Conservation (phyloP, 1,139 yeast genomes). For the Yamadazyma kanchanaburiensis region DNA sequence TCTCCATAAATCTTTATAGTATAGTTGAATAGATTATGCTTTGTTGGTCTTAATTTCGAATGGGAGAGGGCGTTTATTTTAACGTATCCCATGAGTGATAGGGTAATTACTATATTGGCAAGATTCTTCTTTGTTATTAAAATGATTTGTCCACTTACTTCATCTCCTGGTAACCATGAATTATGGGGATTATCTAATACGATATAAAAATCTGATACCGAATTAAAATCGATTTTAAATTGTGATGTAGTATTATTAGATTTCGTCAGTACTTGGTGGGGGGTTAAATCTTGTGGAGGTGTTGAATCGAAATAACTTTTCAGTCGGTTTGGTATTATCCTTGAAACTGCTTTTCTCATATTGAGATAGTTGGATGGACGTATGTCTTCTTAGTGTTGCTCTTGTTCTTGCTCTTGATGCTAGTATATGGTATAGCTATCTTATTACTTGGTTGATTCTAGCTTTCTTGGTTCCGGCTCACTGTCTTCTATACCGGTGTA, state of each 20-base stretch:
- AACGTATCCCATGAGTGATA: conserved; percentile 55
- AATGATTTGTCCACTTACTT: conserved; percentile 61
- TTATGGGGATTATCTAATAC: conserved; percentile 71
- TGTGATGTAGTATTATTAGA: conserved; percentile 2
- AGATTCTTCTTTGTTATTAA: conserved; percentile 54
- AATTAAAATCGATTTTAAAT: conserved; percentile 39
- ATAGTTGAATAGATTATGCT: conserved; percentile 59
- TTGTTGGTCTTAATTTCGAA: conserved; percentile 49
- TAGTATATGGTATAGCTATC: too few relatives aligned
- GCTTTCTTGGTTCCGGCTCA: too few relatives aligned
- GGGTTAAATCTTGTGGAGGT: conserved; percentile 1
- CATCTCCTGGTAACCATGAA: conserved; percentile 64
- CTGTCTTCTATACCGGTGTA: too few relatives aligned
- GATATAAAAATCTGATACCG: conserved; percentile 64
- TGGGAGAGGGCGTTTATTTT: conserved; percentile 52
- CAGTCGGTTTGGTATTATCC: conserved; percentile 31
- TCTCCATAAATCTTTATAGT: conserved; percentile 64
- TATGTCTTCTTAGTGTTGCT: too few relatives aligned
- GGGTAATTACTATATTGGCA: conserved; percentile 49
- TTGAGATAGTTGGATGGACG: too few relatives aligned
- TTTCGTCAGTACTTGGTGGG: too few relatives aligned
- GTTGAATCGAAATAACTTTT: conserved; percentile 7
- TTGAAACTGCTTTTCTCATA: conserved; percentile 45
- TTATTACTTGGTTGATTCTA: too few relatives aligned
- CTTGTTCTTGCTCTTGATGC: too few relatives aligned